Percentiles rank a stretch among this genome's conserved stretches.
Evolutionary conservation across 176 grass and related monocot genomes (phyloP).

Genomic region (Neostapfia colusana): DNA sequence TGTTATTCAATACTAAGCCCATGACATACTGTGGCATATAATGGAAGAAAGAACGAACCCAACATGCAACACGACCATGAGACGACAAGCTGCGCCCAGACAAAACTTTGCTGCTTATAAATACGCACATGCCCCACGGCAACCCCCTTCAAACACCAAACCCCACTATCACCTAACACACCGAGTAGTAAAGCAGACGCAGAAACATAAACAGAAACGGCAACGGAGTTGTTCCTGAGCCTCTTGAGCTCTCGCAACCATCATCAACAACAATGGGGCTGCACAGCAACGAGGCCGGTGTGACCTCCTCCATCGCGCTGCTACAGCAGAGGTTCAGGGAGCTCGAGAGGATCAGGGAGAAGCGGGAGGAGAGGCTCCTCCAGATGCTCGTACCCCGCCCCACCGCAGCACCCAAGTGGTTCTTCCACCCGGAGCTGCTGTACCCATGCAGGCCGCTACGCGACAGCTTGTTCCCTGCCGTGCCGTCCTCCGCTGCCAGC

Average conservation of each 20-base stretch:
- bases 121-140: slow-evolving; percentile 43
- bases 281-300: slow-evolving; percentile 46
- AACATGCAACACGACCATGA: slow-evolving; percentile 51
- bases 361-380: slow-evolving; percentile 70
- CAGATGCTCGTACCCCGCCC: slow-evolving; percentile 31
- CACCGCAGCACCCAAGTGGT: slow-evolving; percentile 38
- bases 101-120: slow-evolving; percentile 52
- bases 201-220: slow-evolving; percentile 5
- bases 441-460: slow-evolving; percentile 54
- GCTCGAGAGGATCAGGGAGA: slow-evolving; percentile 76
- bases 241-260: neutral
- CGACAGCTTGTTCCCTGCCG: slow-evolving; percentile 37
- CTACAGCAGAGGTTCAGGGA: slow-evolving; percentile 85
- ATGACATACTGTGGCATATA: slow-evolving; percentile 27
- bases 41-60: slow-evolving; percentile 29
- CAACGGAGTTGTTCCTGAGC: neutral
- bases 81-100: slow-evolving; percentile 29
- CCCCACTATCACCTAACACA: slow-evolving; percentile 14
- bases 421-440: slow-evolving; percentile 68
- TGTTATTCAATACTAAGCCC: slow-evolving; percentile 12
- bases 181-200: slow-evolving; percentile 10
- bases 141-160: slow-evolving; percentile 4
- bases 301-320: slow-evolving; percentile 77
- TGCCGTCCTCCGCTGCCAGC: slow-evolving; percentile 1
- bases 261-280: slow-evolving; percentile 30